Base-by-base conservation (phyloP, 2,329 filamentous ascomycete species). In the Sarocladiaceae sp. region DNA sequence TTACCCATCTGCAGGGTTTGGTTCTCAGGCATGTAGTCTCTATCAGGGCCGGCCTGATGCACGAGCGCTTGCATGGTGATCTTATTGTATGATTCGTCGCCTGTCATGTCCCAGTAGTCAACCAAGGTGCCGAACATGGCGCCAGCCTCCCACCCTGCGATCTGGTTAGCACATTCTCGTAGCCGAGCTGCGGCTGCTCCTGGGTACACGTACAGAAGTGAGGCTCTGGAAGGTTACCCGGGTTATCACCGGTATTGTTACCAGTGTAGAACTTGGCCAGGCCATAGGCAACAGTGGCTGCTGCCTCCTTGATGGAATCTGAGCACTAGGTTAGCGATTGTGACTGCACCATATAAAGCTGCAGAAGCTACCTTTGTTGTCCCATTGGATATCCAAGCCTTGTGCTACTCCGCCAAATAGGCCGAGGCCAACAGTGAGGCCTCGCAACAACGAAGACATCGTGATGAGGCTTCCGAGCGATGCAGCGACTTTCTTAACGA, bases 51-150 rank as follows among this genome's bases (percentile, higher is more conserved):
- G 29, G 72, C 75, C 63, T 88, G 85, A 60, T 83, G 80, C 7
- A 81, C 60, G 59, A 88, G 62, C 2, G 78, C 84, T 61, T 86
- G 74, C 17, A 69, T 74, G 2, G 79, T 79, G 31, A 82, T 72
- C 10, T 75, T 68, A 63, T 85, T 86, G 69, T 88, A 89, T 3
- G 78, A 76, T 1, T 70, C 64, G 67, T 90, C 86, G 15, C 82
- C 84, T 0, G 86, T 89, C 52, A 83, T 76, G 57, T 79, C 78
- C 83, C 83, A 88, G 67, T 90, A 90, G 65, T 90, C 84, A 51
- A 90, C 69, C 57, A 90, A 64, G 2, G 83, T 80, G 51, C 86
- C 83, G 60, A 90, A 88, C 76, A 91, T 78, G 51, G 83, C 82
- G 18, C 84, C 83, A 0, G 83, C 82, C 66, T 89, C 85, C 87